Evolutionary conservation across 176 grass and related monocot genomes (phyloP).

Genomic region (Eremochloa ophiuroides): DNA sequence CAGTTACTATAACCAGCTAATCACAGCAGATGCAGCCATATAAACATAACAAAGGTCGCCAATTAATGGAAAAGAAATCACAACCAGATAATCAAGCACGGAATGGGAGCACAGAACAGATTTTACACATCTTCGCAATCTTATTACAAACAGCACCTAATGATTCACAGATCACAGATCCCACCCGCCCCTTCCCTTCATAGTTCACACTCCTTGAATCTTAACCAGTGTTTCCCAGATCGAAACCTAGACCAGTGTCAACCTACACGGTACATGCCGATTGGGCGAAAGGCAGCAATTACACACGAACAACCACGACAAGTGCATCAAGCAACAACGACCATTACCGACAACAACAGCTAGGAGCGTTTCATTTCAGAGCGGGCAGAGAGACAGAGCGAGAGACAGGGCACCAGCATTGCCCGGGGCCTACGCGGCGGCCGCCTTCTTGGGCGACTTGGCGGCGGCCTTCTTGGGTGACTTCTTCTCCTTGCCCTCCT

Average conservation of each 20-base stretch:
- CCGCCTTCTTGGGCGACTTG: slow-evolving; percentile 63
- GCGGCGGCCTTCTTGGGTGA: slow-evolving; percentile 60
- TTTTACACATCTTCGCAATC: slow-evolving; percentile 32
- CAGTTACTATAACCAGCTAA: background rate
- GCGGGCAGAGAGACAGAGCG: background rate
- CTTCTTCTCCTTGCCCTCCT: slow-evolving; percentile 55
- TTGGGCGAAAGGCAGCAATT: slow-evolving; percentile 27
- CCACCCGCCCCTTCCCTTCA: background rate
- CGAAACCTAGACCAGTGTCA: slow-evolving; percentile 28
- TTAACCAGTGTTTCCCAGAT: slow-evolving; percentile 24
- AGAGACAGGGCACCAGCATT: slow-evolving; percentile 5
- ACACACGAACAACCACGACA: slow-evolving; percentile 35
- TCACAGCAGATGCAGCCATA: background rate
- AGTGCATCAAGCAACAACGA: background rate
- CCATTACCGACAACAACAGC: slow-evolving; percentile 1
- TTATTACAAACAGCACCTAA: slow-evolving; percentile 40
- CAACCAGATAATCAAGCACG: background rate
- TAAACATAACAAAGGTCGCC: background rate
- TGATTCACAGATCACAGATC: slow-evolving; percentile 39
- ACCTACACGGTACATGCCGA: slow-evolving; percentile 23
- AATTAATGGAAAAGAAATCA: background rate
- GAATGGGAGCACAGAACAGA: background rate
- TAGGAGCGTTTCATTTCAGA: slow-evolving; percentile 30
- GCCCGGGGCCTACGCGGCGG: slow-evolving; percentile 24
- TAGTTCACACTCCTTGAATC: background rate